These are phyloP conservation scores for Cornus suecica DNA, from an alignment of 148 eudicot species.

Conservation along the genomic window DNA sequence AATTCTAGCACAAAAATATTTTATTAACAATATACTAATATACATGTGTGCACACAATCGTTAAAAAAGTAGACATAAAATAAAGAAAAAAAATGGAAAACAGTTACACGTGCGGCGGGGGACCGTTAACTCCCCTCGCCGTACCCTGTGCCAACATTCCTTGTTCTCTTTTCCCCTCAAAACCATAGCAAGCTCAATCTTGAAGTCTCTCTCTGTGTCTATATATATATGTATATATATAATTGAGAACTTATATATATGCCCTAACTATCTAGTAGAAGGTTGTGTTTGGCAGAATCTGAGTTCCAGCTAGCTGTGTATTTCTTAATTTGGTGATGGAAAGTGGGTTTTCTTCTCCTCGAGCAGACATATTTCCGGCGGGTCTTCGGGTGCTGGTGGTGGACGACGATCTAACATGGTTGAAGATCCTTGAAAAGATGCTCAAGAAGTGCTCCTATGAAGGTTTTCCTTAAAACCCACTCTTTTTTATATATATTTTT, in stretches of 20 bases:
- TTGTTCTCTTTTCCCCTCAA: constrained; percentile 31
- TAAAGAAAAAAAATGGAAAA: not conserved
- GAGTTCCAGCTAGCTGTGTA: not conserved
- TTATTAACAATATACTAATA: too few relatives aligned
- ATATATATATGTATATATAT: not conserved
- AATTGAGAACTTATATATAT: not conserved
- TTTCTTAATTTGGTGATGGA: constrained; percentile 26
- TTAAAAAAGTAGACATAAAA: not conserved
- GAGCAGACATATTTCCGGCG: constrained; percentile 64
- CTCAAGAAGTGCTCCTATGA: constrained; percentile 93
- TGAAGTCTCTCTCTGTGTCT: constrained; percentile 1
- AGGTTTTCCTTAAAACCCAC: constrained; percentile 35
- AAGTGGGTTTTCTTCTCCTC: constrained; percentile 61
- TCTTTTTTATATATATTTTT: too few relatives aligned
- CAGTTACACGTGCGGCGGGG: not conserved
- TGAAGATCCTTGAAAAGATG: constrained; percentile 90
- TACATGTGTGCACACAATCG: too few relatives aligned
- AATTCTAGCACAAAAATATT: too few relatives aligned
- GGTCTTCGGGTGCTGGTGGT: constrained; percentile 91
- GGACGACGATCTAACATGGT: constrained; percentile 92
- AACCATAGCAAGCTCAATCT: not conserved
- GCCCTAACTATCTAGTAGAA: constrained; percentile 1
- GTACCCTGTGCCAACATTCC: constrained; percentile 11
- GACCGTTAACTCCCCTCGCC: not conserved
- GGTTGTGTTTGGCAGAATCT: constrained; percentile 6